Evolutionary conservation across 345 rosid species (phyloP).

Genomic region (Heritiera fomes): DNA sequence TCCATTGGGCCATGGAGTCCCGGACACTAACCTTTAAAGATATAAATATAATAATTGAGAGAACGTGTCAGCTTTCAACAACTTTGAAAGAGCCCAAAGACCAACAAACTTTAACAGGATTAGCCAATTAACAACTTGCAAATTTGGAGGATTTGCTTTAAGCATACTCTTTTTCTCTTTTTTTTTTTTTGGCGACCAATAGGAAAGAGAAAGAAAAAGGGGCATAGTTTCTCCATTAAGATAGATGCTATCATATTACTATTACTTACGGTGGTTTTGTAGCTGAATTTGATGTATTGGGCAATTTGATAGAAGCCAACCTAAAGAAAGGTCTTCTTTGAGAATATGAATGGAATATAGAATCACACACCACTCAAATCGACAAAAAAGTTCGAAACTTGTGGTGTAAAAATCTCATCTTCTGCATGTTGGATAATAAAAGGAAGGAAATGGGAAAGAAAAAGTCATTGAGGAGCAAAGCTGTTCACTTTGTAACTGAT

Average conservation of each 20-base stretch:
- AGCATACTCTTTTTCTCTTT: not conserved
- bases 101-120: no score
- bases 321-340: not conserved
- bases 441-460: constrained; percentile 55
- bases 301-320: not conserved
- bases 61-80: no score
- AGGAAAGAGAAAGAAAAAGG: not conserved
- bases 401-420: constrained; percentile 15
- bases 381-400: not conserved
- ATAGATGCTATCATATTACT: not conserved
- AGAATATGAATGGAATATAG: constrained; percentile 19
- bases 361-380: constrained; percentile 13
- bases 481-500: constrained; percentile 91
- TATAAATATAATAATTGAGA: no score
- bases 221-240: not conserved
- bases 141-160: not conserved
- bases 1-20: constrained; percentile 68
- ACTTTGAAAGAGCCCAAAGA: no score
- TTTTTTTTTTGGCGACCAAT: not conserved
- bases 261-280: constrained; percentile 2
- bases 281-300: not conserved
- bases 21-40: no score
- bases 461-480: constrained; percentile 80
- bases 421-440: not conserved
- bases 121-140: not conserved